Evolutionary conservation across 345 rosid genomes (phyloP).

Genomic region (Lenwebbia sp.): DNA sequence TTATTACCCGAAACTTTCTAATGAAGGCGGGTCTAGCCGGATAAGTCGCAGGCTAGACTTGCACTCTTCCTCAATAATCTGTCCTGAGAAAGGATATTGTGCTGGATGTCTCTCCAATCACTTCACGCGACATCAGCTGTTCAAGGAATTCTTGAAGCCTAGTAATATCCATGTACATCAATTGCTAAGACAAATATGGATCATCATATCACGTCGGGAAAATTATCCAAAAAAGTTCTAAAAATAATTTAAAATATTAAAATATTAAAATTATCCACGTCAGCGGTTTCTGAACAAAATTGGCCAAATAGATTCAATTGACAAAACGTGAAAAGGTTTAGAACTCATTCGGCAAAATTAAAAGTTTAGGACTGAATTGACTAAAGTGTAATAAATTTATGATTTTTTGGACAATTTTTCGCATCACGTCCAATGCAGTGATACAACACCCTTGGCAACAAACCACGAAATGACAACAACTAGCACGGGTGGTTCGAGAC

Average conservation of each 20-base stretch:
- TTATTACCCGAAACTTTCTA: neutral
- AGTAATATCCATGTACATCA: neutral
- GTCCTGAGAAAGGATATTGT: neutral
- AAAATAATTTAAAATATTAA: too few relatives aligned
- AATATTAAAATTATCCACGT: too few relatives aligned
- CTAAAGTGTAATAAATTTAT: too few relatives aligned
- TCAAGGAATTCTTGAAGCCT: neutral
- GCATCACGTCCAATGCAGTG: fast-evolving
- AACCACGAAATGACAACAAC: neutral
- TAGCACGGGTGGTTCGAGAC: neutral
- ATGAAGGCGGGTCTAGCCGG: too few relatives aligned
- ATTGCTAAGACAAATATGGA: neutral
- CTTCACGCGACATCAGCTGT: neutral
- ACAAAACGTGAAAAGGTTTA: too few relatives aligned
- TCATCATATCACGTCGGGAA: neutral
- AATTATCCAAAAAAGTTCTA: too few relatives aligned
- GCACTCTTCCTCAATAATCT: neutral
- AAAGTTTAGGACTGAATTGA: too few relatives aligned
- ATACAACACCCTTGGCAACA: neutral
- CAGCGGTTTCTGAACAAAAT: too few relatives aligned
- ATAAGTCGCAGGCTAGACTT: neutral
- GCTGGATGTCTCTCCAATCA: neutral
- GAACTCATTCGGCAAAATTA: too few relatives aligned
- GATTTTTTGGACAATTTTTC: too few relatives aligned
- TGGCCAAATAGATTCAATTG: too few relatives aligned